Evolutionary conservation across 202 grass and related monocot genomes (phyloP), one percentile per base, ranked within the genome.

Genomic region (Panicum virgatum): DNA sequence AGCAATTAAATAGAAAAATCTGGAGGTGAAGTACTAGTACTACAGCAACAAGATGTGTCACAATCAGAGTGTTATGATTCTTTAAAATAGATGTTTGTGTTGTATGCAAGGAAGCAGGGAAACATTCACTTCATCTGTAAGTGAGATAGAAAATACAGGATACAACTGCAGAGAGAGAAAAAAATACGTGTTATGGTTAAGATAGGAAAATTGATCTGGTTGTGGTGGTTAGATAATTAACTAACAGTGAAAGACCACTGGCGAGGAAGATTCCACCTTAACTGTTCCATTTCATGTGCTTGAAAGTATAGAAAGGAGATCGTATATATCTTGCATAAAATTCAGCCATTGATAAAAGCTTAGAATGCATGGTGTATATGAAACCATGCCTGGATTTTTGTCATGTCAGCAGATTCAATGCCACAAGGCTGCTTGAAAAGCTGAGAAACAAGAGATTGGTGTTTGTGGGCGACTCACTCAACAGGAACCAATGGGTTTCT

Each of bases 401-500:
- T 14, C 9, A n/a, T 68, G 51, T 20, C 3, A 38, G 86, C 80
- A 90, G 88, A 68, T 99, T 98, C 58, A 85, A 98, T 46, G 87
- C 89, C 15, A 88, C 71, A 12, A 78, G 62, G 43, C 65, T 98
- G 26, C 91, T 98, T 36, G 85, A 91, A 42, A 90, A 73, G 40
- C 81, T 98, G 5, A 93, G 82, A 54, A 87, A 89, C 52, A 95
- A 98, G 69, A 95, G 92, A 62, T 30, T 96, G 87, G 89, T 98
- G 23, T 98, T 93, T 51, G 96, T 98, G 34, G 96, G 96, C 0
- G 96, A 98, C 14, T 98, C 96, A 22, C 38, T 98, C 13, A 93
- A 98, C 57, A 85, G 92, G 70, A 98, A 98, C 50, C 96, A 98
- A 50, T 98, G 96, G 96, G 90, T 93, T 5, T n/a, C n/a, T n/a